Percentiles rank a stretch among this genome's conserved stretches.
Conservation (phyloP, 306 rosid species). For the Fragaria ananassa region DNA sequence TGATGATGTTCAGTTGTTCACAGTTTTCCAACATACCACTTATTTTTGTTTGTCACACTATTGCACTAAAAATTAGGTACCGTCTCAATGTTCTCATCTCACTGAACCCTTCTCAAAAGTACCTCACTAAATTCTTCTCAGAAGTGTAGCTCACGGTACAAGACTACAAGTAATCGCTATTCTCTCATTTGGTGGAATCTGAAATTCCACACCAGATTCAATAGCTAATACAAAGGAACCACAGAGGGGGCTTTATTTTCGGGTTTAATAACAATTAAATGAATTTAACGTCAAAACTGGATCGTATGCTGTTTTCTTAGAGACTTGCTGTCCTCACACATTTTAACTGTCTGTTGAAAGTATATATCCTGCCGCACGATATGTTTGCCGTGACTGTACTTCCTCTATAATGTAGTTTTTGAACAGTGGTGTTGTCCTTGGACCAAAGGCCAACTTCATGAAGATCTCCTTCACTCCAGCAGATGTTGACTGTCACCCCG, state of each 20-base stretch:
- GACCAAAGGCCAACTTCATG: constrained; percentile 73
- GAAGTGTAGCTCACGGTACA: no score
- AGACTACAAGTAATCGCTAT: neutral
- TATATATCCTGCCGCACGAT: constrained; percentile 47
- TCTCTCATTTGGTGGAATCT: no score
- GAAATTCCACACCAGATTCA: neutral
- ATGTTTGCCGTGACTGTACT: constrained; percentile 32
- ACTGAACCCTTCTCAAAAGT: no score
- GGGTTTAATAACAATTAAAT: neutral
- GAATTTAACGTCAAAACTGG: neutral
- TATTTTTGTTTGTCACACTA: no score
- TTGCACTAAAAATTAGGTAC: no score
- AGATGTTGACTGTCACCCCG: constrained; percentile 64
- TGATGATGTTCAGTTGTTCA: no score
- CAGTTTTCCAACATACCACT: no score
- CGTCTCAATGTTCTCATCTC: no score
- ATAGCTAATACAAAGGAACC: neutral
- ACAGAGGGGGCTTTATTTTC: neutral
- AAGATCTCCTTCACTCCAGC: constrained; percentile 77
- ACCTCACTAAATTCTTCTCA: neutral
- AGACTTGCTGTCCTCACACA: constrained; percentile 36
- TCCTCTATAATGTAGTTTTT: constrained; percentile 57
- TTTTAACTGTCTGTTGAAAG: constrained; percentile 52
- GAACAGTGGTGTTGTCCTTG: constrained; percentile 34
- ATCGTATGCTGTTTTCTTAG: constrained; percentile 7